Percentiles rank a stretch among this genome's conserved stretches.
Evolutionary conservation across 805 yeast genomes (phyloP).

Genomic region (Clavispora carvajalis): DNA sequence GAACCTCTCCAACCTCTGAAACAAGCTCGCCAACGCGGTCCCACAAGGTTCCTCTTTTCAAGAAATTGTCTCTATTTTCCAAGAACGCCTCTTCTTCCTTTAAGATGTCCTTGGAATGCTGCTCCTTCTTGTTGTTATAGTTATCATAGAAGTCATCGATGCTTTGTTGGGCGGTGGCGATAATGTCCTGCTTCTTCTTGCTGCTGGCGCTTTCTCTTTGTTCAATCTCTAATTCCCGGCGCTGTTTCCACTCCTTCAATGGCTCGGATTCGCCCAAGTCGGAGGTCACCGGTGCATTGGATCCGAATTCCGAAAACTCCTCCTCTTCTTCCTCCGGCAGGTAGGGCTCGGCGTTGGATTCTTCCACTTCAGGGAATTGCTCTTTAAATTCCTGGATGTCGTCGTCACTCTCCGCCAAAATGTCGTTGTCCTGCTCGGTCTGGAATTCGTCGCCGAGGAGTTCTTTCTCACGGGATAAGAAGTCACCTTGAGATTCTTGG

Average conservation of each 20-base stretch:
- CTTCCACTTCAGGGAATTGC: conserved; percentile 57
- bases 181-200: conserved; percentile 58
- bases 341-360: conserved; percentile 11
- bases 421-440: conserved; percentile 55
- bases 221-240: conserved; percentile 70
- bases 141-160: conserved; percentile 90
- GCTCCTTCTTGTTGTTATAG: conserved; percentile 79
- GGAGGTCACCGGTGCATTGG: conserved; percentile 9
- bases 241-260: conserved; percentile 69
- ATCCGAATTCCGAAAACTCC: conserved; percentile 33
- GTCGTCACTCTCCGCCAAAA: conserved; percentile 34
- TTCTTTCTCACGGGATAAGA: conserved; percentile 64
- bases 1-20: conserved; percentile 36
- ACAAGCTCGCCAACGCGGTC: conserved; percentile 53
- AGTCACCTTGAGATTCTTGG: conserved; percentile 44
- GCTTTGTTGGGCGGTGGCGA: conserved; percentile 71
- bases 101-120: conserved; percentile 55
- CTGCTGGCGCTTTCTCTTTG: conserved; percentile 72
- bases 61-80: conserved; percentile 65
- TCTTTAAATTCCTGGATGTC: conserved; percentile 56
- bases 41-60: conserved; percentile 46
- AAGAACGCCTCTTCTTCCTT: conserved; percentile 68
- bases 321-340: conserved; percentile 32
- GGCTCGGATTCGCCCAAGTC: conserved; percentile 46
- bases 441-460: conserved; percentile 66